Base-by-base conservation (phyloP, 1,284 basidiomycete species). In the Amylostereum areolatum region DNA sequence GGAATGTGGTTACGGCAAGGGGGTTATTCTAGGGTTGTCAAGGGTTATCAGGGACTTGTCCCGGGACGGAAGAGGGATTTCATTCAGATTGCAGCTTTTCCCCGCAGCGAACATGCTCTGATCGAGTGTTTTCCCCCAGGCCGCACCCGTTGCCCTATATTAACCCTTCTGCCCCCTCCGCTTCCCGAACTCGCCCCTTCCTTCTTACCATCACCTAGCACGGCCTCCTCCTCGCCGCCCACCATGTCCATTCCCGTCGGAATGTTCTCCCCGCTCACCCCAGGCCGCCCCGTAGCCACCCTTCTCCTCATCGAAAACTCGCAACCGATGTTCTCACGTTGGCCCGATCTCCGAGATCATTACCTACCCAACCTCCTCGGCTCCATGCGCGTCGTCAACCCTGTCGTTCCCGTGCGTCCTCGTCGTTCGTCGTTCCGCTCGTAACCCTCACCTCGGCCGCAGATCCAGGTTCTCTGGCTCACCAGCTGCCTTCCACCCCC, bases 301-400 rank as follows among this genome's bases (percentile, higher is more conserved):
- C 69, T 83, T 44, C 63, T 85, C 54, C 70, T 85, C 52, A 71
- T 85, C 58, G 83, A 85, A 65, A 81, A 83, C 56, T 83, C 81
- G 0, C 63, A 64, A 31, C 60, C 63, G 4, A 77, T 83, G 69
- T 59, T 66, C 28, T 41, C 58, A 18, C 67, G 72, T 37, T 85
- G 83, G 82, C 59, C 70, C 57, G 72, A 79, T 62, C 70, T 85
- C 35, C 68, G 73, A 56, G 71, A 76, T 63, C 71, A 66, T 31
- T 80, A 78, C 60, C 67, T 85, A 30, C 70, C 68, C 11, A 66
- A 64, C n/a, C 63, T 83, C 44, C 67, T 80, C 47, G 68, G 70
- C 41, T 66, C 64, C 39, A 71, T 67, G 54, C 67, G 67, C 55
- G 55, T 60, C 36, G 66, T 62, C 10, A 72, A 71, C 43, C 67